Conservation (phyloP, 345 rosid species). For the Acer yangbiense region DNA sequence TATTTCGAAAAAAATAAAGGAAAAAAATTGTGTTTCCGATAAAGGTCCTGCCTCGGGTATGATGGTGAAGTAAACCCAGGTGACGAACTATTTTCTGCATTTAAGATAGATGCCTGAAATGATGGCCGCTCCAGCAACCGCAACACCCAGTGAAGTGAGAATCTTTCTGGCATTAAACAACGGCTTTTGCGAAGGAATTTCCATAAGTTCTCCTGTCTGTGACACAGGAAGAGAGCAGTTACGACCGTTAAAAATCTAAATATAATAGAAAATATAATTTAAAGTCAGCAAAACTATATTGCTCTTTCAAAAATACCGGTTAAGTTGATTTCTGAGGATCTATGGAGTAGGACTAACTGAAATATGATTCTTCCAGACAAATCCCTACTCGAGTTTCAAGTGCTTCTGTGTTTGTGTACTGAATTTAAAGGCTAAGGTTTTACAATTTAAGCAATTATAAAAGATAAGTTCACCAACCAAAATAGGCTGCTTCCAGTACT, state of each 20-base stretch:
- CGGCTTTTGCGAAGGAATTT: slow-evolving; percentile 55
- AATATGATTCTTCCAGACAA: neutral
- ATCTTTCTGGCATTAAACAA: slow-evolving; percentile 48
- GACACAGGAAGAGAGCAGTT: slow-evolving; percentile 4
- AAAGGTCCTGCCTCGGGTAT: neutral
- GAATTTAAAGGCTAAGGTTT: neutral
- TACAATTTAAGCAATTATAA: neutral
- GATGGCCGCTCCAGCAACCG: slow-evolving; percentile 71
- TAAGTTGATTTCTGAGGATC: neutral
- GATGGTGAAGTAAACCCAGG: neutral
- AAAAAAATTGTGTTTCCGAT: neutral
- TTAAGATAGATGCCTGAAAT: slow-evolving; percentile 63
- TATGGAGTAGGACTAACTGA: neutral
- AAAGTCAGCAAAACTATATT: too few relatives aligned
- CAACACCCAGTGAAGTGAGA: slow-evolving; percentile 64
- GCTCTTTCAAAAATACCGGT: too few relatives aligned
- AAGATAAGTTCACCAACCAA: slow-evolving; percentile 38
- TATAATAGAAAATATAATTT: too few relatives aligned
- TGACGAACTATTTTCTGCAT: slow-evolving; percentile 48
- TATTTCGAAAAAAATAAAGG: neutral
- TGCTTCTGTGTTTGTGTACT: neutral
- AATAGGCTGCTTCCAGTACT: slow-evolving; percentile 86
- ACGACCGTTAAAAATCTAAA: too few relatives aligned
- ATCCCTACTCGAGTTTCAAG: slow-evolving; percentile 2
- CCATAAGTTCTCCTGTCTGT: slow-evolving; percentile 74